These are phyloP conservation scores for Erysimum cheiranthoides DNA, from an alignment of 345 rosid genomes.

Conservation along the genomic window DNA sequence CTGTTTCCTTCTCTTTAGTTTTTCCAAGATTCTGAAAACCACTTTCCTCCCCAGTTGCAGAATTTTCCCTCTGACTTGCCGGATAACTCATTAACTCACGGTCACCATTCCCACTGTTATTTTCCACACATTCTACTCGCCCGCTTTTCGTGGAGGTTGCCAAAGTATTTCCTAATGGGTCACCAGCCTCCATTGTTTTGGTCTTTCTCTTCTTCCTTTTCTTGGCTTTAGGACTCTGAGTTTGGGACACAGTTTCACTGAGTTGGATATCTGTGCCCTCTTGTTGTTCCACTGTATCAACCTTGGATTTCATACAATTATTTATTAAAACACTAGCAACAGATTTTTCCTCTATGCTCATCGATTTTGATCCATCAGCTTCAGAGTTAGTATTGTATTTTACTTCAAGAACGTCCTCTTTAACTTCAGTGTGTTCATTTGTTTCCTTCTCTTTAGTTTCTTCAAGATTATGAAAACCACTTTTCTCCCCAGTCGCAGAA, in stretches of 20 bases:
- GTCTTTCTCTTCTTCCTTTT: conserved; percentile 37
- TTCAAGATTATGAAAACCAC: conserved; percentile 17
- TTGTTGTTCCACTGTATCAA: conserved; percentile 14
- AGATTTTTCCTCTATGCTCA: background rate
- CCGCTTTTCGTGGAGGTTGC: conserved; percentile 13
- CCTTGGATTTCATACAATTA: conserved; percentile 22
- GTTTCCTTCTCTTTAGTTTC: conserved; percentile 10
- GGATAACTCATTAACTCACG: background rate
- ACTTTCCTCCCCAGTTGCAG: conserved; percentile 5
- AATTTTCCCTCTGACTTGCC: conserved; percentile 7
- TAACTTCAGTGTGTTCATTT: conserved; percentile 19
- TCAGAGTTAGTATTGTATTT: too few relatives aligned
- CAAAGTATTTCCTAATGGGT: conserved; percentile 14
- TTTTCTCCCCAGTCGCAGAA: conserved; percentile 6
- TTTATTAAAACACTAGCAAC: conserved; percentile 15
- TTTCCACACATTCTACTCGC: conserved; percentile 11
- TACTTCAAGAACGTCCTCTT: conserved; percentile 13
- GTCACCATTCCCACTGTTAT: conserved; percentile 3
- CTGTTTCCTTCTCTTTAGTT: conserved; percentile 11
- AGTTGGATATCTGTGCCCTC: conserved; percentile 17
- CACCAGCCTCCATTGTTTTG: conserved; percentile 19
- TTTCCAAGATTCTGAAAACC: conserved; percentile 19
- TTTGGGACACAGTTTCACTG: conserved; percentile 29
- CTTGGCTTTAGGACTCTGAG: conserved; percentile 37
- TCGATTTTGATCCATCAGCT: conserved; percentile 29